These are phyloP conservation scores for Staphylotrichum longicolle DNA, from an alignment of 495 filamentous ascomycete species.

Conservation along the genomic window DNA sequence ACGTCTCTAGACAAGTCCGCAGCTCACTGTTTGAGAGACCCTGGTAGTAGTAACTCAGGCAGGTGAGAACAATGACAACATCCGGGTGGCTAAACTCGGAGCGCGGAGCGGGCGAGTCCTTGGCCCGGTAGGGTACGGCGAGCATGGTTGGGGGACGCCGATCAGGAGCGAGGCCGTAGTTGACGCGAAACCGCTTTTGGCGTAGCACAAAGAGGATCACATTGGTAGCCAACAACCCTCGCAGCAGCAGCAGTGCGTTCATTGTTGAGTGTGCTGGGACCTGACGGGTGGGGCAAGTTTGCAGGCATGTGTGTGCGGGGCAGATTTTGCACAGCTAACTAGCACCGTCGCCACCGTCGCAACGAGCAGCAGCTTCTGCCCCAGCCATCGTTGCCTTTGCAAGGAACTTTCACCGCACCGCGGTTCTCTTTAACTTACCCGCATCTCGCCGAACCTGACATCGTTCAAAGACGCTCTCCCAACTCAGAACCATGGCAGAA, in stretches of 20 bases:
- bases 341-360: too few species aligned
- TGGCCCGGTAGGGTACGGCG: conserved; percentile 71
- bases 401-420: too few species aligned
- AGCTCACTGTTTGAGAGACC: conserved; percentile 59
- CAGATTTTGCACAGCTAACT: too few species aligned
- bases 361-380: too few species aligned
- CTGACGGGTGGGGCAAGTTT: too few species aligned
- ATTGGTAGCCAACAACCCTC: conserved; percentile 58
- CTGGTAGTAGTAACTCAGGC: conserved; percentile 65
- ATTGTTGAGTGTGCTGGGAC: too few species aligned
- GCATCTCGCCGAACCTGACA: not conserved
- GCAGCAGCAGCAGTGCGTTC: conserved; percentile 52
- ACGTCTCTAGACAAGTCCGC: conserved; percentile 44
- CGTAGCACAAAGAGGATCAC: conserved; percentile 55
- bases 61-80: conserved; percentile 64
- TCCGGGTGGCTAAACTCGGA: conserved; percentile 78
- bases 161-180: conserved; percentile 58
- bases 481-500: not conserved
- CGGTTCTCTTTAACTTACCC: too few species aligned
- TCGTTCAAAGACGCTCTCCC: not conserved
- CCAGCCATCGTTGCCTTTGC: too few species aligned
- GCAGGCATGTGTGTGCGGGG: too few species aligned
- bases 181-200: conserved; percentile 64
- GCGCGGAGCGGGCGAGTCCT: conserved; percentile 59
- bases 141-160: conserved; percentile 48